Conservation (phyloP, 768 basidiomycete species). For the Tricholoma hemisulphureum region DNA sequence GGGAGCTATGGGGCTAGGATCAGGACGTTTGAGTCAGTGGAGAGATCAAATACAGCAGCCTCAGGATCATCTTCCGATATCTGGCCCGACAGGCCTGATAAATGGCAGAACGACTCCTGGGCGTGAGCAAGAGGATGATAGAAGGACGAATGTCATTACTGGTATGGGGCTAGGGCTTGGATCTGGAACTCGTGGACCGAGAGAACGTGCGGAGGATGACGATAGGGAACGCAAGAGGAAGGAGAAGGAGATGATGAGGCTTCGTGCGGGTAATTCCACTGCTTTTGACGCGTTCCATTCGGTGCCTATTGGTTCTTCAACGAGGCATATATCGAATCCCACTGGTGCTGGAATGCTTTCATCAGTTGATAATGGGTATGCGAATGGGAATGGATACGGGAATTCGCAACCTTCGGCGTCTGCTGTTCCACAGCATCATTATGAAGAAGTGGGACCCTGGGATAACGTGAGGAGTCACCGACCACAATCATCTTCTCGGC, state of each 20-base stretch:
- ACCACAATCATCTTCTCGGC: slow-evolving; percentile 31
- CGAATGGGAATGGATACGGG: slow-evolving; percentile 16
- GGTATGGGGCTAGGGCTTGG: slow-evolving; percentile 37
- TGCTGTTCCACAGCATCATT: slow-evolving; percentile 18
- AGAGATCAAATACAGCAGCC: slow-evolving; percentile 29
- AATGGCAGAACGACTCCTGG: slow-evolving; percentile 19
- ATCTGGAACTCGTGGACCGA: slow-evolving; percentile 45
- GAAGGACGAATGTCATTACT: slow-evolving; percentile 37
- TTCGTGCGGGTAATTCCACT: slow-evolving; percentile 40
- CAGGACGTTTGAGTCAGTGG: slow-evolving; percentile 36
- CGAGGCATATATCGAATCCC: slow-evolving; percentile 36
- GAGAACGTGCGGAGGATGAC: slow-evolving; percentile 65
- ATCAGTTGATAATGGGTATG: slow-evolving; percentile 11
- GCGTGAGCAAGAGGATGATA: slow-evolving; percentile 45
- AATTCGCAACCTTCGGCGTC: slow-evolving; percentile 5
- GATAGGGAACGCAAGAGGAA: slow-evolving; percentile 51
- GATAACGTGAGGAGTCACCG: slow-evolving; percentile 30
- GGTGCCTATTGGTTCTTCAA: slow-evolving; percentile 36
- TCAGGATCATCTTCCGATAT: slow-evolving; percentile 13
- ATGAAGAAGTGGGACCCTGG: slow-evolving; percentile 46
- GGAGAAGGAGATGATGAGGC: slow-evolving; percentile 48
- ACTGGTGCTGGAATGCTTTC: slow-evolving; percentile 20
- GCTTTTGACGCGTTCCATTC: slow-evolving; percentile 83
- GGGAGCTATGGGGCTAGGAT: slow-evolving; percentile 47
- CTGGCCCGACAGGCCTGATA: slow-evolving; percentile 1